Base-by-base conservation (phyloP, 176 grass and related monocot genomes). In the Eremochloa ophiuroides region DNA sequence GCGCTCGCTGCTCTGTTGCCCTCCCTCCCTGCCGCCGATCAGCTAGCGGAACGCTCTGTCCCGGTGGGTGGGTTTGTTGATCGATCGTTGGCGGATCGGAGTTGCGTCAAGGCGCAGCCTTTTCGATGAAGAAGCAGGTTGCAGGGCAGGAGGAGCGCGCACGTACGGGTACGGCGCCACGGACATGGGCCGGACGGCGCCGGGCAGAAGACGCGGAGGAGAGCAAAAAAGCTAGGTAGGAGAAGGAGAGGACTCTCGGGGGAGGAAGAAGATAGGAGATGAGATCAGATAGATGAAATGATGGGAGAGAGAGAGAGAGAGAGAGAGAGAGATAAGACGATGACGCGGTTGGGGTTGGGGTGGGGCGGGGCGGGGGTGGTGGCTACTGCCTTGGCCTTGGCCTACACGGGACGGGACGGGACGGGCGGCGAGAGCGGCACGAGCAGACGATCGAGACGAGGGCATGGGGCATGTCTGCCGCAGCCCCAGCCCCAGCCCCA, bases 341-440 rank as follows among this genome's bases (percentile, higher is more conserved):
- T 9, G 25, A 87, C 86, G 86, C 88, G 88, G 78, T 50, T 76
- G 83, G 88, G 59, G 53, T 55, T 55, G 22, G 34, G 34, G 5
- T 35, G 34, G 34, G n/a, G n/a, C n/a, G 15, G 44, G 14, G 48
- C 0, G 6, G 18, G 17, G 48, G 47, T 18, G 47, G 16, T 22
- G n/a, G 10, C 10, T 11, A 11, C 28, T 80, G 76, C 62, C 74
- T 41, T n/a, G n/a, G n/a, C n/a, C n/a, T n/a, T 77, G 74, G 74
- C 76, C 76, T 79, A 66, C 79, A 81, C 79, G 33, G 10, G 48
- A 70, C 8, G 33, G 10, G 48, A 70, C 8, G 0, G 16, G 40
- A 30, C 17, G 10, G 47, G 6, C 28, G 33, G 14, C 7, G 23
- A 26, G 71, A 51, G 8, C 7, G 50, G 50, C 53, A 58, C n/a